Conservation (phyloP, 306 rosid genomes). For the Vachellia collinsii region DNA sequence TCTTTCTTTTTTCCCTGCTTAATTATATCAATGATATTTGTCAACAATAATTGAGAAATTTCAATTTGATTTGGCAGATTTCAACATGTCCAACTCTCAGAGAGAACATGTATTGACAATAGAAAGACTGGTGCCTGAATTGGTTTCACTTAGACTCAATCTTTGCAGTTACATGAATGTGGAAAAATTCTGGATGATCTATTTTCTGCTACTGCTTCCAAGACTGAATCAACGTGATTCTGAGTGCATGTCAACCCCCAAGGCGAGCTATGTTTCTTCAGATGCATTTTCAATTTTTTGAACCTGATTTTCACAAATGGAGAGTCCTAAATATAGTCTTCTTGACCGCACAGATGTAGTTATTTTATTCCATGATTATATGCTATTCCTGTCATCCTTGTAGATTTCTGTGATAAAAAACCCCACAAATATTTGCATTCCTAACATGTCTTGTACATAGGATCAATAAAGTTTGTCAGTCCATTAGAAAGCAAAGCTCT, state of each 20-base stretch:
- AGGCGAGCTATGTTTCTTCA: slow-evolving; percentile 56
- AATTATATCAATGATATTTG: slow-evolving; percentile 15
- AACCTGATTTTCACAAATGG: slow-evolving; percentile 12
- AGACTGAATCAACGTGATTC: slow-evolving; percentile 66
- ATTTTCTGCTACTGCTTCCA: slow-evolving; percentile 78
- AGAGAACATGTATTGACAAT: slow-evolving; percentile 69
- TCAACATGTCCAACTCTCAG: slow-evolving; percentile 73
- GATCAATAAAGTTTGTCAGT: background rate
- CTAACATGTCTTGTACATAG: slow-evolving; percentile 6
- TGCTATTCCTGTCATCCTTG: slow-evolving; percentile 12
- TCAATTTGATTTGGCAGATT: slow-evolving; percentile 61
- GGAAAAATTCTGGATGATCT: slow-evolving; percentile 86
- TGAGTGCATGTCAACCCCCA: slow-evolving; percentile 67
- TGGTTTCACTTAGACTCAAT: slow-evolving; percentile 58
- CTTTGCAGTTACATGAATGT: slow-evolving; percentile 72
- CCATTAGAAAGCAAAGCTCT: slow-evolving; percentile 6
- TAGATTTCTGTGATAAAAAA: slow-evolving; percentile 13
- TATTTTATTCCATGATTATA: background rate
- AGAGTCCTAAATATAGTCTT: background rate
- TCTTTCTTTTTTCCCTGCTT: background rate
- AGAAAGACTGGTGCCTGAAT: slow-evolving; percentile 65
- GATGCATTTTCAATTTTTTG: slow-evolving; percentile 21
- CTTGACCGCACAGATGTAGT: slow-evolving; percentile 16
- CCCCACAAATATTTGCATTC: background rate
- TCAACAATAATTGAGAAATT: slow-evolving; percentile 20